Conservation (phyloP, 768 basidiomycete genomes). For the Phallus indusiatus region DNA sequence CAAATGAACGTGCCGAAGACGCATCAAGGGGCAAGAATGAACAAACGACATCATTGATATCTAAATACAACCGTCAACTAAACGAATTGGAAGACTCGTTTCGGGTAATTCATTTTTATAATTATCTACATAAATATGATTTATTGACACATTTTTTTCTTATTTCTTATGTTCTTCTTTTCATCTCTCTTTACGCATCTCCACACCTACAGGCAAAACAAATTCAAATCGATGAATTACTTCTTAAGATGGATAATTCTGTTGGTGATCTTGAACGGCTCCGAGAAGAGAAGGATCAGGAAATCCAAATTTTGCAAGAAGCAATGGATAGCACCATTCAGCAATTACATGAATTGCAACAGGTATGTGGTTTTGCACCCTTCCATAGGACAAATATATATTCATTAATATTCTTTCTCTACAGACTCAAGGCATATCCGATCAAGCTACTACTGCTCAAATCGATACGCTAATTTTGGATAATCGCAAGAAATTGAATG, state of each 20-base stretch:
- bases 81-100: slow-evolving; percentile 95
- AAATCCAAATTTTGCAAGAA: slow-evolving; percentile 91
- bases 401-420: neutral
- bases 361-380: slow-evolving; percentile 36
- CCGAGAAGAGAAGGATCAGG: slow-evolving; percentile 94
- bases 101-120: slow-evolving; percentile 43
- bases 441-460: slow-evolving; percentile 91
- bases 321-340: slow-evolving; percentile 90
- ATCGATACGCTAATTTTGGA: slow-evolving; percentile 96
- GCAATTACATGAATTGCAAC: slow-evolving; percentile 76
- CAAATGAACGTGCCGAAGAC: slow-evolving; percentile 97
- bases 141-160: neutral
- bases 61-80: slow-evolving; percentile 93
- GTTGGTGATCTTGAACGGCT: slow-evolving; percentile 68
- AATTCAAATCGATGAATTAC: slow-evolving; percentile 89
- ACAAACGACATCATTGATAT: slow-evolving; percentile 79
- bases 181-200: neutral
- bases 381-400: slow-evolving; percentile 7
- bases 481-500: slow-evolving; percentile 94
- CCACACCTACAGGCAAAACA: slow-evolving; percentile 67
- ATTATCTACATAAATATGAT: neutral
- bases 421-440: slow-evolving; percentile 74
- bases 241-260: slow-evolving; percentile 69
- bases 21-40: slow-evolving; percentile 83
- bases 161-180: neutral